Evolutionary conservation across 768 basidiomycete genomes (phyloP), one percentile per base, ranked within the genome.

Genomic region (Rhodotorula kratochvilovae): DNA sequence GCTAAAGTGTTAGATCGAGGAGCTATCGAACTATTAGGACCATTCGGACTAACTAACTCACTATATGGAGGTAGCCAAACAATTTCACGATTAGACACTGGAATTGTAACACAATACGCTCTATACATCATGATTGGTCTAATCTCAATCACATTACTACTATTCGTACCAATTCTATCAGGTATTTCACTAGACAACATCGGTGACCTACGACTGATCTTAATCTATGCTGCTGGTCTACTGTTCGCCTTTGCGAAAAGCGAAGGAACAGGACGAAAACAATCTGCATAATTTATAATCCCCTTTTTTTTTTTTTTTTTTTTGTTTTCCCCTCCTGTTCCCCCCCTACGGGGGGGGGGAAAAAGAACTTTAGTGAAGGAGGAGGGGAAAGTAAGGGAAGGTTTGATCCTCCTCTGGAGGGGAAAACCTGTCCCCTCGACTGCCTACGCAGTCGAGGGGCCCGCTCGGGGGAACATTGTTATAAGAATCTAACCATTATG

Each of bases 161-260:
- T 63, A 63, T 63, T 63, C 51, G 62, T 63, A 54, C 62, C 62
- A 63, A 63, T 63, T n/a, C 48, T 63, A 63, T 63, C 62, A 39
- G 62, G 62, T 16, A 46, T 66, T 46, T 56, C 68, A 73, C 68
- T 66, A 66, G 72, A 72, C 69, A 63, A 75, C 76, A 76, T 69
- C 71, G 63, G 67, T 73, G 74, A 65, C 76, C 51, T 71, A 74
- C 64, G 76, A 71, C 73, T 66, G 76, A 75, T 67, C 64, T 76
- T 67, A 77, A 76, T 79, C 56, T 76, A 79, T 76, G 76, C 70
- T 65, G 78, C 75, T 68, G 79, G 77, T 56, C 76, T 79, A 39
- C 77, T 76, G 65, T 70, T 76, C 54, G 43, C 45, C 42, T 54
- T 53, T 11, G 45, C 12, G 5, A 46, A 46, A 21, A 46, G 45